phyloP scores from a whole-genome alignment of 1,139 yeast genomes.

The Blastobotrys arbuscula region DNA sequence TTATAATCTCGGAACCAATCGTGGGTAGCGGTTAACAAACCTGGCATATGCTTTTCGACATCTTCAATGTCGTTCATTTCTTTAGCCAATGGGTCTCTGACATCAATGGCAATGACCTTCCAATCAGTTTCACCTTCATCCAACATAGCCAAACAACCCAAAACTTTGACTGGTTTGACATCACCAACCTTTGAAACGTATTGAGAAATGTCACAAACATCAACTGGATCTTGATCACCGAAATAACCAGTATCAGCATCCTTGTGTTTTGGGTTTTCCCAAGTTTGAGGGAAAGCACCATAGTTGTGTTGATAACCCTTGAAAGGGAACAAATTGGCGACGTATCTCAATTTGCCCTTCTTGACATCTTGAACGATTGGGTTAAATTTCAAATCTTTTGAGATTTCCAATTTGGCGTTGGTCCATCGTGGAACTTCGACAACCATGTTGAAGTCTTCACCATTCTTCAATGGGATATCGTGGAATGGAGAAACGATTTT shows the following conservation, averaged over 20 bases:
- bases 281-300: slow-evolving; percentile 93
- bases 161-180: slow-evolving; percentile 72
- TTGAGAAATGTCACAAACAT: slow-evolving; percentile 85
- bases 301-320: slow-evolving; percentile 90
- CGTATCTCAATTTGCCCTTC: slow-evolving; percentile 78
- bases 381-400: slow-evolving; percentile 58
- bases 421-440: slow-evolving; percentile 92
- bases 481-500: slow-evolving; percentile 72
- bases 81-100: slow-evolving; percentile 68
- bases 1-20: slow-evolving; percentile 92
- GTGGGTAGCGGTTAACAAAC: slow-evolving; percentile 72
- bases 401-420: slow-evolving; percentile 82
- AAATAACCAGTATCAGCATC: slow-evolving; percentile 52
- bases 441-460: slow-evolving; percentile 54
- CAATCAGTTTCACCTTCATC: slow-evolving; percentile 95
- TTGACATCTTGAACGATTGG: slow-evolving; percentile 85
- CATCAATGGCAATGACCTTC: slow-evolving; percentile 78
- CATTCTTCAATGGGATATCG: slow-evolving; percentile 66
- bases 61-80: slow-evolving; percentile 71
- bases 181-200: slow-evolving; percentile 66
- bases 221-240: slow-evolving; percentile 90
- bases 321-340: slow-evolving; percentile 82
- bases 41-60: slow-evolving; percentile 71
- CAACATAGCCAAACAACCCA: slow-evolving; percentile 80
- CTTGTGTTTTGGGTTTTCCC: slow-evolving; percentile 81